Evolutionary conservation across 1,284 basidiomycete species (phyloP).

Genomic region (Sanguinoderma infundibulare): DNA sequence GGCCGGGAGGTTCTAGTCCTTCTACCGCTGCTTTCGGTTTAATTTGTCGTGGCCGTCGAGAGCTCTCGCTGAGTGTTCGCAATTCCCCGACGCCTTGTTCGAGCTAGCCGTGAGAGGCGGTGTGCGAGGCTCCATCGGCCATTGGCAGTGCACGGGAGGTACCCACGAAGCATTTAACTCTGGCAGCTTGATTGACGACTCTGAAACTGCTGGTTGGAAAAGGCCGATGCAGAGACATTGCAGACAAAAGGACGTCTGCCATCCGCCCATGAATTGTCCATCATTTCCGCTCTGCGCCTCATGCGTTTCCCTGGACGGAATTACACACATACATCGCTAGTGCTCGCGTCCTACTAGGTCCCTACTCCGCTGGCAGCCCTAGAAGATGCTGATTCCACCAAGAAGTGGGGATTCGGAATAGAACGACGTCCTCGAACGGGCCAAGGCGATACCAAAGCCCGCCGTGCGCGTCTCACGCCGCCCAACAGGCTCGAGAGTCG

Average conservation of each 20-base stretch:
- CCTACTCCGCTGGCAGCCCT: background rate
- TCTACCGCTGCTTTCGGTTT: background rate
- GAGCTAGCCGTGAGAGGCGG: too few species aligned
- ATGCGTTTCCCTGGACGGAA: too few species aligned
- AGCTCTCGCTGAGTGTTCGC: too few species aligned
- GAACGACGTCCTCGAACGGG: background rate
- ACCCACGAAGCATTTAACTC: background rate
- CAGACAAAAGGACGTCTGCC: background rate
- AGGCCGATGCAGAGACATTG: background rate
- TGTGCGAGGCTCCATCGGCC: too few species aligned
- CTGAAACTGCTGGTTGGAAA: background rate
- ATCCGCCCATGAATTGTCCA: background rate
- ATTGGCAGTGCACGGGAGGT: too few species aligned
- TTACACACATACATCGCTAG: too few species aligned
- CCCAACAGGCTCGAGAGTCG: background rate
- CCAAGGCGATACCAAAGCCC: background rate
- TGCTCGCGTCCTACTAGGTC: background rate
- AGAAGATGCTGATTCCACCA: background rate
- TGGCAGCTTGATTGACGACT: background rate
- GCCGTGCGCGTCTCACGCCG: background rate
- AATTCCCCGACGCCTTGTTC: too few species aligned
- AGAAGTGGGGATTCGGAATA: background rate
- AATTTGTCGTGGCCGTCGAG: background rate
- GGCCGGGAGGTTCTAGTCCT: background rate
- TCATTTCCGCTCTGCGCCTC: background rate